phyloP scores from a whole-genome alignment of 2,329 filamentous ascomycete genomes.

The Trichoderma semiorbis region DNA sequence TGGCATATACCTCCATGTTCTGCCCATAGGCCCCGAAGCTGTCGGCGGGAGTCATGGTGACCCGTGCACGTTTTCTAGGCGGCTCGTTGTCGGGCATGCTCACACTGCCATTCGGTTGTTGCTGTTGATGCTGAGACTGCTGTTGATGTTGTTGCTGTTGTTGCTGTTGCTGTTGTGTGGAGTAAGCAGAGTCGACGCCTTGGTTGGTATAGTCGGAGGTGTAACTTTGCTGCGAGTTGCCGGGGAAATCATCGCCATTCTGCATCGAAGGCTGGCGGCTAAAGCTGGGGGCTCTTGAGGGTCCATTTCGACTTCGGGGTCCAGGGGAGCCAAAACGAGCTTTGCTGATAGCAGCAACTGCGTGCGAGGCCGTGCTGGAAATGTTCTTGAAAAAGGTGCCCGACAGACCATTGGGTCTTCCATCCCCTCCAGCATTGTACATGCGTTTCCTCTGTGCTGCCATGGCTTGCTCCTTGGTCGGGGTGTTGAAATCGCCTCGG shows the following conservation, averaged over 20 bases:
- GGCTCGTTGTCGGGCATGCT: constrained; percentile 63
- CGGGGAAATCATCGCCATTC: constrained; percentile 63
- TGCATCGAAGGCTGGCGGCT: constrained; percentile 70
- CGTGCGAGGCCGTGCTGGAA: constrained; percentile 85
- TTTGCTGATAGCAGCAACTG: constrained; percentile 94
- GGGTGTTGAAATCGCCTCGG: constrained; percentile 79
- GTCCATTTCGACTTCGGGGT: constrained; percentile 62
- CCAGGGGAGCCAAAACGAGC: constrained; percentile 87
- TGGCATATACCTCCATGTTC: constrained; percentile 43
- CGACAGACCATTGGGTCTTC: constrained; percentile 61
- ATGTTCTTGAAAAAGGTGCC: constrained; percentile 98
- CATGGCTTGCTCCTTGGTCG: constrained; percentile 98
- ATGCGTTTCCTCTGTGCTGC: constrained; percentile 89
- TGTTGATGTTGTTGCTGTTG: neutral
- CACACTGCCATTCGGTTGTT: constrained; percentile 36
- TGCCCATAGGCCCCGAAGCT: constrained; percentile 55
- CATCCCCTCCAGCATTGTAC: constrained; percentile 69
- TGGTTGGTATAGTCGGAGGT: constrained; percentile 68
- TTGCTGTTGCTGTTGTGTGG: constrained; percentile 45
- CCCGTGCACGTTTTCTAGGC: constrained; percentile 72
- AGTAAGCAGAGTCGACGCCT: constrained; percentile 64
- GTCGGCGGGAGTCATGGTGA: constrained; percentile 52
- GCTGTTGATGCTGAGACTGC: constrained; percentile 24
- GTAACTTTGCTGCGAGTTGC: constrained; percentile 81
- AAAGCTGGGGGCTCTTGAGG: constrained; percentile 64